A percentile compares a stretch with the other conserved stretches of the same genome.
Conservation (phyloP, 331 rosid species). For the Malus hybrid region DNA sequence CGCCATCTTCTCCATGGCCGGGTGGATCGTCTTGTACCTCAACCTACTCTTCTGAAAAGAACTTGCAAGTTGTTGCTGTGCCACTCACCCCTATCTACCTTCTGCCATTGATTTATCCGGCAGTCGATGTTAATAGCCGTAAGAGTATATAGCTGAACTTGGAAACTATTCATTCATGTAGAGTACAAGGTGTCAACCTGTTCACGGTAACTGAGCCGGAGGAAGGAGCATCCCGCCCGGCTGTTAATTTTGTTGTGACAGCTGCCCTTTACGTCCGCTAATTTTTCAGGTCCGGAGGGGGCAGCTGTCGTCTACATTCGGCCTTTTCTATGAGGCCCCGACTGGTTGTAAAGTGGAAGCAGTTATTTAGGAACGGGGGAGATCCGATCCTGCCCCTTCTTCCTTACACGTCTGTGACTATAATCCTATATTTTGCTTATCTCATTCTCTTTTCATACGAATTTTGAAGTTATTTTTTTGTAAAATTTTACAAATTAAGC, state of each 20-base stretch:
- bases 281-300: neutral
- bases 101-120: conserved; percentile 6
- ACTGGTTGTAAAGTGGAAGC: neutral
- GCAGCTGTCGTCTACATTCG: neutral
- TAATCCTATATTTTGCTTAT: neutral
- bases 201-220: neutral
- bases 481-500: no score
- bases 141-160: conserved; percentile 4
- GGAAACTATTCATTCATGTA: neutral
- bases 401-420: neutral
- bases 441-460: neutral
- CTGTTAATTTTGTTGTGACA: neutral
- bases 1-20: conserved; percentile 88
- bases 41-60: conserved; percentile 59
- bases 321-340: neutral
- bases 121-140: conserved; percentile 12
- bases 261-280: neutral
- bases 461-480: no score
- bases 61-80: neutral
- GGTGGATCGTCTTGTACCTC: conserved; percentile 69
- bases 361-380: neutral
- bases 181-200: neutral
- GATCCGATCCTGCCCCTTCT: neutral
- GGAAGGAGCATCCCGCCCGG: neutral
- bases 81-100: neutral